phyloP scores from a whole-genome alignment of 768 basidiomycete species.

The Amanita fuliginea region DNA sequence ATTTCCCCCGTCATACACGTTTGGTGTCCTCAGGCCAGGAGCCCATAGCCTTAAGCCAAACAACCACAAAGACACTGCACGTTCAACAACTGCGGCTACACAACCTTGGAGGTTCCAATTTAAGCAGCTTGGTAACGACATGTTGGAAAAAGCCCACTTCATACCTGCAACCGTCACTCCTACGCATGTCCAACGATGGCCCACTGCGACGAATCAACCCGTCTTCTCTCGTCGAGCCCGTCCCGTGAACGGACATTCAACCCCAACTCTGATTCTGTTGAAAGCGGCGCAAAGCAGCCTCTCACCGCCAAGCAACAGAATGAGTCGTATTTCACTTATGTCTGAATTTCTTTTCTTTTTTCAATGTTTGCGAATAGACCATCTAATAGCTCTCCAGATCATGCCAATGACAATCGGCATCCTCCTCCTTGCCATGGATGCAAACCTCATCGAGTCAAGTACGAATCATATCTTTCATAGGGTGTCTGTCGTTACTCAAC shows the following conservation, averaged over 20 bases:
- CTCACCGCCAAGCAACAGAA: not conserved
- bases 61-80: no score
- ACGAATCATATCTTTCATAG: constrained; percentile 3
- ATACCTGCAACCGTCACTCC: no score
- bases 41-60: no score
- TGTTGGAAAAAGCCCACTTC: no score
- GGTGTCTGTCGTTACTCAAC: not conserved
- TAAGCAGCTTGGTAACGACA: no score
- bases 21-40: no score
- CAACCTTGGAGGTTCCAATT: no score
- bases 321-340: constrained; percentile 1
- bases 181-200: not conserved
- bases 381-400: constrained; percentile 16
- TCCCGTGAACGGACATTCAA: not conserved
- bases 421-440: constrained; percentile 37
- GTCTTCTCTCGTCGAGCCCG: not conserved
- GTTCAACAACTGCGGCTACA: no score
- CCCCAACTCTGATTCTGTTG: not conserved
- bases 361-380: not conserved
- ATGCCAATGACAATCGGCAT: constrained; percentile 38
- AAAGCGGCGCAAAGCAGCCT: not conserved
- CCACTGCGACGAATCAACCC: not conserved
- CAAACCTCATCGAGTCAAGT: constrained; percentile 39
- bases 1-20: no score
- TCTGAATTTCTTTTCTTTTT: not conserved